phyloP scores from a whole-genome alignment of 139 green algal species.

The Coelastrella sp. region DNA sequence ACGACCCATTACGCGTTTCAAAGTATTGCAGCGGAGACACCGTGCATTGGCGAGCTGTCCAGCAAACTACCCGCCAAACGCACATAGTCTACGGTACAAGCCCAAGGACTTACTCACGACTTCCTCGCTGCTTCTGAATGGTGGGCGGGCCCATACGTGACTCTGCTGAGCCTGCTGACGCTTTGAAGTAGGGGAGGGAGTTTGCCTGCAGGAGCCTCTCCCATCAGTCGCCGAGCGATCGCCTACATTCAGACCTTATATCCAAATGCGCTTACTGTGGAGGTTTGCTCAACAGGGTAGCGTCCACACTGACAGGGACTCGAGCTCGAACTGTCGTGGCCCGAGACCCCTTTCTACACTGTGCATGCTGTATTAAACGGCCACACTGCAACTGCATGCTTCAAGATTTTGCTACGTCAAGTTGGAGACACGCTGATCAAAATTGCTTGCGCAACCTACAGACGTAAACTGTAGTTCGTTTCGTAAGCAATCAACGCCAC shows the following conservation, averaged over 20 bases:
- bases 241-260: too few relatives aligned
- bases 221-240: too few relatives aligned
- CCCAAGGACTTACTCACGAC: neutral
- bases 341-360: neutral
- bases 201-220: neutral
- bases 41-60: too few relatives aligned
- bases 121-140: neutral
- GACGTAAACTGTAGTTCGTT: neutral
- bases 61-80: too few relatives aligned
- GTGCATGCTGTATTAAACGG: neutral
- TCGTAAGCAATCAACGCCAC: conserved; percentile 1
- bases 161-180: neutral
- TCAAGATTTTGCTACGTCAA: too few relatives aligned
- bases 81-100: too few relatives aligned
- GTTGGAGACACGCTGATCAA: too few relatives aligned
- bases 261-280: neutral
- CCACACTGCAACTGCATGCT: neutral
- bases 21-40: too few relatives aligned
- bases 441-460: too few relatives aligned
- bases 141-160: neutral
- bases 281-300: neutral
- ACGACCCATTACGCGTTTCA: too few relatives aligned
- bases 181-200: neutral
- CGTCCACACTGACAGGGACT: neutral
- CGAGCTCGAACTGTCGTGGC: neutral